Base-by-base conservation (phyloP, 1,284 basidiomycete species). In the Volvariella volvacea region DNA sequence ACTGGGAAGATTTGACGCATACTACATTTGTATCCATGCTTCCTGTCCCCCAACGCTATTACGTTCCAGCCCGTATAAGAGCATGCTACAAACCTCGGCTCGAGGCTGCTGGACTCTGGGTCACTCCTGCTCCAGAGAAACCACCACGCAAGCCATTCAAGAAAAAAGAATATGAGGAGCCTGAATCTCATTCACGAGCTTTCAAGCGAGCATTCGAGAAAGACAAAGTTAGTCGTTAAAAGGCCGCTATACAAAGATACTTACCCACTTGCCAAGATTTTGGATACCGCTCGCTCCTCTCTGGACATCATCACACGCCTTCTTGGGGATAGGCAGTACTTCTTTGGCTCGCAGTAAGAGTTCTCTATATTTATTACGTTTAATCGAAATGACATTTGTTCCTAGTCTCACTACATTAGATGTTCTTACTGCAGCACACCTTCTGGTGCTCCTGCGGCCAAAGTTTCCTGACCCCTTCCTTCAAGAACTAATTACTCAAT, bases 31-130 rank as follows among this genome's bases (percentile, higher is more conserved):
- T 71, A 1, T 69, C 73, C 10, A 61, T 79, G 50, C 75, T 86
- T 45, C 71, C 78, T 12, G 47, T 83, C 2, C 87, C 85, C 1
- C 82, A 84, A 51, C 71, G 76, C 4, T 88, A 87, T 56, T 90
- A 83, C 53, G 73, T 87, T 1, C 81, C 86, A 0, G 56, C 60
- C 4, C 74, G 85, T 14, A 71, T 89, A 37, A 74, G 84, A 21
- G 66, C 73, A 21, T 59, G 68, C 7, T 73, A 81, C 50, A 68
- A 63, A 48, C 66, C 73, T 3, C 73, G 83, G 7, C 63, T 90
- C 17, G 75, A 83, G 55, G 70, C 71, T 3, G 71, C 71, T 17
- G 82, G 77, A 9, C 59, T 88, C 15, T 88, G 87, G 85, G 67
- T 62, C 50, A 50, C 68, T 3, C 64, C 68, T 12, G 63, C 60